Conservation (phyloP, 768 basidiomycete genomes). For the Rhodosporidiobolus odoratus region DNA sequence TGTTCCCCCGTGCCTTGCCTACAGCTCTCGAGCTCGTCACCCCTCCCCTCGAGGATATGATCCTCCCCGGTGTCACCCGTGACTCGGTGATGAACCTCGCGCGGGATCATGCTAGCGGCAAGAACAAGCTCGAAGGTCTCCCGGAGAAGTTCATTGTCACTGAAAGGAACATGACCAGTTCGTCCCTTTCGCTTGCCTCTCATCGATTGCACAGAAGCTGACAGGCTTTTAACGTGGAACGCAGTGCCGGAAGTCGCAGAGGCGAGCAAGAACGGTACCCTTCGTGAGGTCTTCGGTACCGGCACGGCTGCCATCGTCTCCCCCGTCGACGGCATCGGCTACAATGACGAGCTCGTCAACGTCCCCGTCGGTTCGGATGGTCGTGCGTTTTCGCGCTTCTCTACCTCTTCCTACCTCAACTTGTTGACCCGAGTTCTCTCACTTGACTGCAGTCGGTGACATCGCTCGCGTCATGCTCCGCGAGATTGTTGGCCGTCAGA, state of each 20-base stretch:
- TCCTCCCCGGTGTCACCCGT: slow-evolving; percentile 83
- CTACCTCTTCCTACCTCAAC: not conserved
- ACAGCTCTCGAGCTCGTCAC: slow-evolving; percentile 76
- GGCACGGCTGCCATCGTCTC: slow-evolving; percentile 74
- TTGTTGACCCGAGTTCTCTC: not conserved
- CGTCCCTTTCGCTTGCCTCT: not conserved
- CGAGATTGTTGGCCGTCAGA: slow-evolving; percentile 65
- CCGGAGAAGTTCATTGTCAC: slow-evolving; percentile 53
- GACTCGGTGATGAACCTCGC: slow-evolving; percentile 72
- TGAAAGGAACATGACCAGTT: slow-evolving; percentile 59
- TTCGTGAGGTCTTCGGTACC: slow-evolving; percentile 77
- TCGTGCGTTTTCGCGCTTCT: slow-evolving; percentile 8
- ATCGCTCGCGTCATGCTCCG: slow-evolving; percentile 67
- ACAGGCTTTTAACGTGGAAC: not conserved
- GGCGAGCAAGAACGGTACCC: slow-evolving; percentile 55
- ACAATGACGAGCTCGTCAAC: slow-evolving; percentile 56
- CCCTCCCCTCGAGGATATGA: slow-evolving; percentile 82
- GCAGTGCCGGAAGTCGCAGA: slow-evolving; percentile 52
- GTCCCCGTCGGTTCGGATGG: slow-evolving; percentile 34
- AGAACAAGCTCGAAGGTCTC: slow-evolving; percentile 48
- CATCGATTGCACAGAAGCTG: not conserved
- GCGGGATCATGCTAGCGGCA: slow-evolving; percentile 56
- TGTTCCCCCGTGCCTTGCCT: not conserved
- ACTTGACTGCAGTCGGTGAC: slow-evolving; percentile 46
- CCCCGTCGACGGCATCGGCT: slow-evolving; percentile 68